A percentile compares a stretch with the other conserved stretches of the same genome.
Evolutionary conservation across 371 early-diverging fungal genomes (phyloP).

Genomic region (Mortierella sp.): DNA sequence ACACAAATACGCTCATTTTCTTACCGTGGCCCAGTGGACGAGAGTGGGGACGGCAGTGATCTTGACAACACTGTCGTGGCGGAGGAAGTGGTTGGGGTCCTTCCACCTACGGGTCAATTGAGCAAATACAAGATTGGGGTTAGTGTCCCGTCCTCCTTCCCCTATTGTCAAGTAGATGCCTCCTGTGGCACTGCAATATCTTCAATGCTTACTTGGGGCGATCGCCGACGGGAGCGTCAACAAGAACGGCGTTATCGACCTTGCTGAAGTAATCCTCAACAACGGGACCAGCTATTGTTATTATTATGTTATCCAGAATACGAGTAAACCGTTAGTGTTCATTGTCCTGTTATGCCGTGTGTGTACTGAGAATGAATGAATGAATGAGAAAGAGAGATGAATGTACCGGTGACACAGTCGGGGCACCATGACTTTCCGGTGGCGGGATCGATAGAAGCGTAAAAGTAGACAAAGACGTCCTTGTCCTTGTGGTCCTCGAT

Average conservation of each 20-base stretch:
- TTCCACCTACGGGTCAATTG: conserved; percentile 63
- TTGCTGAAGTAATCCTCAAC: conserved; percentile 62
- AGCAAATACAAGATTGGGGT: neutral
- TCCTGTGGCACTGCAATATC: neutral
- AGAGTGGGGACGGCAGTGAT: conserved; percentile 71
- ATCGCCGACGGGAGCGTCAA: conserved; percentile 69
- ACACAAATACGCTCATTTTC: neutral
- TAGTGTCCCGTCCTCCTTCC: neutral
- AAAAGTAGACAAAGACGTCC: conserved; percentile 48
- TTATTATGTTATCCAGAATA: neutral
- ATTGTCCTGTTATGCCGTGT: neutral
- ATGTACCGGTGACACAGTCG: conserved; percentile 64
- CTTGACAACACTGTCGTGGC: conserved; percentile 57
- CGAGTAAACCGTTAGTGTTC: neutral
- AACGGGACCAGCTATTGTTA: conserved; percentile 65
- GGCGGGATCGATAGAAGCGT: conserved; percentile 47
- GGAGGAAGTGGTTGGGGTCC: conserved; percentile 64
- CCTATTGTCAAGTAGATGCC: neutral
- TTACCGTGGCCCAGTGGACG: conserved; percentile 69
- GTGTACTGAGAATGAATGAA: neutral
- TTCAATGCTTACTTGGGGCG: conserved; percentile 52
- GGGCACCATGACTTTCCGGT: conserved; percentile 76
- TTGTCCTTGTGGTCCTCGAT: conserved; percentile 41
- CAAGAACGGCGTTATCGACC: conserved; percentile 59
- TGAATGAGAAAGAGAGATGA: neutral